Evolutionary conservation across 108 stramenopile genomes (phyloP).

Genomic region (Epipyxis sp.): DNA sequence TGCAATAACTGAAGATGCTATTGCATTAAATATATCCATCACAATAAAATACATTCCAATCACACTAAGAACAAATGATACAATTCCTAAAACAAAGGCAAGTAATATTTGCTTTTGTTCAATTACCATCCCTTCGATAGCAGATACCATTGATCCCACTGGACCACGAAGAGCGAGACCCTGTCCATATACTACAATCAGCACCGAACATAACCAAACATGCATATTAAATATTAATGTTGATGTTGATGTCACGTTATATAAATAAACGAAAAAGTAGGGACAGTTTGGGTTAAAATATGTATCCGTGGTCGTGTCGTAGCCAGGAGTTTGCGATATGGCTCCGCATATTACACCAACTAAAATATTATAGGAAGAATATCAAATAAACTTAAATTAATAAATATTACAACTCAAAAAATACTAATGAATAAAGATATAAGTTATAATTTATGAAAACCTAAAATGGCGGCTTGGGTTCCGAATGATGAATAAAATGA

Average conservation of each 20-base stretch:
- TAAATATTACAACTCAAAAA: too few species aligned
- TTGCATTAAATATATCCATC: background rate
- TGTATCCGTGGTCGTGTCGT: too few species aligned
- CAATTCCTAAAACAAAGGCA: slow-evolving; percentile 9
- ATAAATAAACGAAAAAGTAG: background rate
- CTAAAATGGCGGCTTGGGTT: slow-evolving; percentile 9
- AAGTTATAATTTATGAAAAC: too few species aligned
- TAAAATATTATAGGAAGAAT: too few species aligned
- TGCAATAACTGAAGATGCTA: background rate
- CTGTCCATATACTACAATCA: slow-evolving; percentile 15
- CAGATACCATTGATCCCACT: slow-evolving; percentile 19
- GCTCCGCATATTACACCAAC: background rate
- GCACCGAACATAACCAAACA: background rate
- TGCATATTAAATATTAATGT: background rate
- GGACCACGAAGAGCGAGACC: slow-evolving; percentile 28
- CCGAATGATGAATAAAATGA: background rate
- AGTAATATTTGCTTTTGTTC: slow-evolving; percentile 6
- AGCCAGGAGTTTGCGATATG: background rate
- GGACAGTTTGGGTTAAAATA: background rate
- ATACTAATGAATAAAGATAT: too few species aligned
- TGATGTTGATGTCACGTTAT: background rate
- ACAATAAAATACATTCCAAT: slow-evolving; percentile 22
- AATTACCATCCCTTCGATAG: slow-evolving; percentile 31
- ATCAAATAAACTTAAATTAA: too few species aligned
- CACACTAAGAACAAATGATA: background rate